Evolutionary conservation across 352 stramenopile genomes (phyloP).

Genomic region (Phytophthora pinifolia): DNA sequence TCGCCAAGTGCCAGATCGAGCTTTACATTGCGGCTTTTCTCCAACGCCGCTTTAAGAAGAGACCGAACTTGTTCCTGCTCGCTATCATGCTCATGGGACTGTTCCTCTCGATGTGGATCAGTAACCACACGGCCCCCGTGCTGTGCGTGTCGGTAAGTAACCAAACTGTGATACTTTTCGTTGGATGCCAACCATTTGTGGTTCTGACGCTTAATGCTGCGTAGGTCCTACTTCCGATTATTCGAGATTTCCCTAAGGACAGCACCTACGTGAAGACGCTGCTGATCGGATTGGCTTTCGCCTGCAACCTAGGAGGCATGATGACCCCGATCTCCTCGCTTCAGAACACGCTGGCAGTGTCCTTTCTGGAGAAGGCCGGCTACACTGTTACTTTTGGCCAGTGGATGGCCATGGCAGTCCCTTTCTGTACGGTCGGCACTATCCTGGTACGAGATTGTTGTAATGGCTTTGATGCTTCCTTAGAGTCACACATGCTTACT

Average conservation of each 20-base stretch:
- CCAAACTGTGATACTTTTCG: neutral
- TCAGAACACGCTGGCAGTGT: slow-evolving; percentile 87
- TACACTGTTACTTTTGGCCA: slow-evolving; percentile 90
- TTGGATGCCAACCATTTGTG: neutral
- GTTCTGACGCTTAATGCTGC: neutral
- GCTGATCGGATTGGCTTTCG: slow-evolving; percentile 91
- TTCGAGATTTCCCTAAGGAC: slow-evolving; percentile 83
- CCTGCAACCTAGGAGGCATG: slow-evolving; percentile 93
- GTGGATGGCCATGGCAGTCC: slow-evolving; percentile 90
- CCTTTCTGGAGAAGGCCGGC: slow-evolving; percentile 84
- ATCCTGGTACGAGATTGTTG: slow-evolving; percentile 57
- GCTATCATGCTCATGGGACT: slow-evolving; percentile 94
- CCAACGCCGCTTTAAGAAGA: slow-evolving; percentile 89
- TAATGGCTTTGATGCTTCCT: slow-evolving; percentile 1
- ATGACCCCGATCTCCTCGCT: slow-evolving; percentile 93
- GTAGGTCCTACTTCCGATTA: slow-evolving; percentile 83
- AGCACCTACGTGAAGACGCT: slow-evolving; percentile 90
- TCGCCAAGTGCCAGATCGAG: slow-evolving; percentile 92
- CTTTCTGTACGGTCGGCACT: slow-evolving; percentile 86
- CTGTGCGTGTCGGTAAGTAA: slow-evolving; percentile 86
- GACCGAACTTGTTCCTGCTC: slow-evolving; percentile 88
- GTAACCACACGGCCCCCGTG: slow-evolving; percentile 92
- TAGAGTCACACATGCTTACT: neutral
- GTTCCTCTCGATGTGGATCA: slow-evolving; percentile 94
- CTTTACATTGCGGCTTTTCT: slow-evolving; percentile 89